Percentiles rank a stretch among this genome's conserved stretches.
These are phyloP conservation scores for Jackrogersella minutella DNA, from an alignment of 495 filamentous ascomycete genomes.

Conservation along the genomic window DNA sequence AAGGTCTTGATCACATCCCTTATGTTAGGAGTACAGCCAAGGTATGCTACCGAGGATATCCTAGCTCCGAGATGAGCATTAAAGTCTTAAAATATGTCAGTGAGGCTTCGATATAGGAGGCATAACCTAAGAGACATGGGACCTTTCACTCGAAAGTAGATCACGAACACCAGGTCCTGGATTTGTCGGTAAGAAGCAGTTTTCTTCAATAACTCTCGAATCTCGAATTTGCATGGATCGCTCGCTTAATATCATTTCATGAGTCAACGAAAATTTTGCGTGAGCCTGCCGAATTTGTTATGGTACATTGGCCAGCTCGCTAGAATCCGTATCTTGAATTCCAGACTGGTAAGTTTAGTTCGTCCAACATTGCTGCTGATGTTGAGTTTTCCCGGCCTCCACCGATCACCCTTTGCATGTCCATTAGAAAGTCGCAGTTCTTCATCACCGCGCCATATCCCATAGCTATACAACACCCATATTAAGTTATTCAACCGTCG, in stretches of 20 bases:
- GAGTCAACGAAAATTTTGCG: slow-evolving; percentile 27
- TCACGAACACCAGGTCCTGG: no score
- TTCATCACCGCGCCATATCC: slow-evolving; percentile 37
- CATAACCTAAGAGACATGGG: no score
- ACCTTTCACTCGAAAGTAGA: no score
- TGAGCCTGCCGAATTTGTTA: slow-evolving; percentile 33
- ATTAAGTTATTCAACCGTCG: slow-evolving; percentile 12
- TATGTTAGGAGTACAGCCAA: no score
- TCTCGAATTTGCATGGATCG: slow-evolving; percentile 10
- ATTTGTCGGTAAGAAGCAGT: no score
- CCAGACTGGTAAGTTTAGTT: slow-evolving; percentile 12
- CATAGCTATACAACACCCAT: slow-evolving; percentile 1
- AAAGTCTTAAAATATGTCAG: no score
- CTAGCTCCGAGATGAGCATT: no score
- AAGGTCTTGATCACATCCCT: no score
- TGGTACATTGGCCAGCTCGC: slow-evolving; percentile 29
- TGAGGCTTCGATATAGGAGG: no score
- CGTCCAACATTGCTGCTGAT: slow-evolving; percentile 20
- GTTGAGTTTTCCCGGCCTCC: slow-evolving; percentile 4
- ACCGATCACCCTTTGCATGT: slow-evolving; percentile 4
- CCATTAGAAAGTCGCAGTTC: slow-evolving; percentile 25
- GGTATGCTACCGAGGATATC: no score
- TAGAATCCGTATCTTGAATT: slow-evolving; percentile 10
- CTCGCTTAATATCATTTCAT: slow-evolving; percentile 22
- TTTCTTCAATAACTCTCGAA: no score